Conservation (phyloP, 805 yeast genomes). For the Candida qinlingensis region DNA sequence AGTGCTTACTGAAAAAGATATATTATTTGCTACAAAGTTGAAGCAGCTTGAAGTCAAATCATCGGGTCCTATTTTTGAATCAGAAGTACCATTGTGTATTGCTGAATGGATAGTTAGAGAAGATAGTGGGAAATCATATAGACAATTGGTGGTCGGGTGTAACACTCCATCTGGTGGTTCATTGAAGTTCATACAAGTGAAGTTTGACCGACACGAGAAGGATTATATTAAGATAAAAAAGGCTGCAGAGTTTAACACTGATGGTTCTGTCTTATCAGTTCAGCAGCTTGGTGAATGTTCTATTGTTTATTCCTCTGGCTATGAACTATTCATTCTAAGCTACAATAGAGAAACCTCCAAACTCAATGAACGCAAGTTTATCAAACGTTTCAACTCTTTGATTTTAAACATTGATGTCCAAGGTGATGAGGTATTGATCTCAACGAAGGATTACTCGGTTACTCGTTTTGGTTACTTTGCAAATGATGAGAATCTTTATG, state of each 20-base stretch:
- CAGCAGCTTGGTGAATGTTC: constrained; percentile 13
- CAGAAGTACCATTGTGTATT: constrained; percentile 27
- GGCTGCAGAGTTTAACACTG: constrained; percentile 15
- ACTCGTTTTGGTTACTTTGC: constrained; percentile 13
- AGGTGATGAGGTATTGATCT: constrained; percentile 19
- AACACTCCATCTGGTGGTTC: constrained; percentile 17
- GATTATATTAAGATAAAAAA: constrained; percentile 13
- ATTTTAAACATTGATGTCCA: constrained; percentile 22
- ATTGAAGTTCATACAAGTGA: constrained; percentile 18
- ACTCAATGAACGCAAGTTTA: constrained; percentile 11
- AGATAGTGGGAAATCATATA: constrained; percentile 12
- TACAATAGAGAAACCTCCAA: constrained; percentile 14
- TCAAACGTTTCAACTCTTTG: constrained; percentile 8
- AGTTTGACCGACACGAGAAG: constrained; percentile 3
- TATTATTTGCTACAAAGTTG: constrained; percentile 17
- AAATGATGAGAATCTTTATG: constrained; percentile 9
- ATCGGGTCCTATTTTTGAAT: constrained; percentile 9
- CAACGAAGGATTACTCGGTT: constrained; percentile 27
- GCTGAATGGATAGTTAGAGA: constrained; percentile 31
- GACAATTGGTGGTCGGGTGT: constrained; percentile 32
- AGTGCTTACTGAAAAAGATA: constrained; percentile 13
- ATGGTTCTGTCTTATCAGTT: constrained; percentile 20
- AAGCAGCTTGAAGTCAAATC: constrained; percentile 8
- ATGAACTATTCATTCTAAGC: constrained; percentile 6
- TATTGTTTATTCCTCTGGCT: constrained; percentile 18